A percentile compares a stretch with the other conserved stretches of the same genome.
These are phyloP conservation scores for Botryosphaeria agaves DNA, from an alignment of 2,329 filamentous ascomycete species.

Conservation along the genomic window DNA sequence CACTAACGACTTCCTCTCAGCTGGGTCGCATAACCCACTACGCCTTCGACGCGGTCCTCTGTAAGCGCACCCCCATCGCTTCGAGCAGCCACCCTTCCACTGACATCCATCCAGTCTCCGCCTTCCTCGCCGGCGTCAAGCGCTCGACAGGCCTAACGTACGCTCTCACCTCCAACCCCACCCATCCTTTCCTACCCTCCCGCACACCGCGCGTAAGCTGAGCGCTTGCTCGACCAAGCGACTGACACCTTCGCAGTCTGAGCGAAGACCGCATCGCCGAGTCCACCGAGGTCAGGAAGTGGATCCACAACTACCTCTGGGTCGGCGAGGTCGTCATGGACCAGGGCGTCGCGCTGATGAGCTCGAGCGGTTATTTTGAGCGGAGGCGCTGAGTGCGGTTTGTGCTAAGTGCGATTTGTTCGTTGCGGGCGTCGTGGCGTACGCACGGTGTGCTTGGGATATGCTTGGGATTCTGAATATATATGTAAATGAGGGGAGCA, in stretches of 20 bases:
- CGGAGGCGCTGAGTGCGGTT: slow-evolving; percentile 61
- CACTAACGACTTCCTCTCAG: too few species aligned
- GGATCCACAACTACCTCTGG: slow-evolving; percentile 85
- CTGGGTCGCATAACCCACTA: slow-evolving; percentile 87
- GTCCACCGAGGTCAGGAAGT: slow-evolving; percentile 66
- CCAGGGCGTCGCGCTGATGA: slow-evolving; percentile 81
- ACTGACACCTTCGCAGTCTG: slow-evolving; percentile 49
- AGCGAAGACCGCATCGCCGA: slow-evolving; percentile 74
- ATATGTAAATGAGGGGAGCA: too few species aligned
- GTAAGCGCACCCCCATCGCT: slow-evolving; percentile 33
- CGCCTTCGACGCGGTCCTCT: slow-evolving; percentile 85
- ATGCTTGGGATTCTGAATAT: too few species aligned
- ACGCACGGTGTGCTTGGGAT: too few species aligned
- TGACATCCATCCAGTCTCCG: slow-evolving; percentile 49
- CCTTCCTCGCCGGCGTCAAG: slow-evolving; percentile 92
- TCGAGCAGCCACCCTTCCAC: slow-evolving; percentile 4
- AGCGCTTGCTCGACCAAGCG: too few species aligned
- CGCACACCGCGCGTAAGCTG: slow-evolving; percentile 1
- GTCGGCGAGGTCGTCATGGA: slow-evolving; percentile 98
- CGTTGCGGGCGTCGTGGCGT: too few species aligned
- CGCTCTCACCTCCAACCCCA: slow-evolving; percentile 30
- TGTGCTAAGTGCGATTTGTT: too few species aligned
- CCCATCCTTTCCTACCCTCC: slow-evolving; percentile 4
- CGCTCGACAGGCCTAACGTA: slow-evolving; percentile 96
- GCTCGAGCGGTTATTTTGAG: slow-evolving; percentile 80